These are phyloP conservation scores for Aspergillus ibericus DNA, from an alignment of 2,329 filamentous ascomycete species.

Conservation along the genomic window DNA sequence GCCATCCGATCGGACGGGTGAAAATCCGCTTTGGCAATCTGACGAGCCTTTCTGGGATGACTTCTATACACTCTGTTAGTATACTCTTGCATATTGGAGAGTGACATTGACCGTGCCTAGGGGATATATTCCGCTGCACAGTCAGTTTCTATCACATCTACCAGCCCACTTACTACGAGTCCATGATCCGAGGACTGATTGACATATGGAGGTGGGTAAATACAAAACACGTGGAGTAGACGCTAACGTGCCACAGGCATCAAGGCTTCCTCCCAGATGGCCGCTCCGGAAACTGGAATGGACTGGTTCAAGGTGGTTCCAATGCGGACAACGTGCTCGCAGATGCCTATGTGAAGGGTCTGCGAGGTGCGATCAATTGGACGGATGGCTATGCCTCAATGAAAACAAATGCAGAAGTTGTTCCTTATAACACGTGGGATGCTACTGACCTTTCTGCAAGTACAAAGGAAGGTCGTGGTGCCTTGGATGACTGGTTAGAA, in stretches of 20 bases:
- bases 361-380: slow-evolving; percentile 66
- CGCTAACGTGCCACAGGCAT: slow-evolving; percentile 17
- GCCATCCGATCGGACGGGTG: slow-evolving; percentile 68
- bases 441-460: slow-evolving; percentile 55
- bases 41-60: slow-evolving; percentile 70
- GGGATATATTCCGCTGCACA: slow-evolving; percentile 65
- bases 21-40: slow-evolving; percentile 67
- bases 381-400: slow-evolving; percentile 62
- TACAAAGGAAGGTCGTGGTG: slow-evolving; percentile 68
- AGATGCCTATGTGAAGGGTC: slow-evolving; percentile 70
- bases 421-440: slow-evolving; percentile 62
- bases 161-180: slow-evolving; percentile 62
- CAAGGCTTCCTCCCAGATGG: slow-evolving; percentile 65
- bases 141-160: slow-evolving; percentile 66
- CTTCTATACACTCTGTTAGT: slow-evolving; percentile 57
- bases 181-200: slow-evolving; percentile 65
- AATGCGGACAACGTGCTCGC: slow-evolving; percentile 72
- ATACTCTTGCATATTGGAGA: slow-evolving; percentile 19
- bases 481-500: slow-evolving; percentile 66
- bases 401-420: slow-evolving; percentile 65
- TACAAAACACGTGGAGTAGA: not conserved
- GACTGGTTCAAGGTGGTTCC: slow-evolving; percentile 62
- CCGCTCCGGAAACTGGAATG: slow-evolving; percentile 67
- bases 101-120: slow-evolving; percentile 39
- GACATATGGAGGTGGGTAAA: slow-evolving; percentile 64